Conservation (phyloP, 345 rosid species). For the Theobroma cacao region DNA sequence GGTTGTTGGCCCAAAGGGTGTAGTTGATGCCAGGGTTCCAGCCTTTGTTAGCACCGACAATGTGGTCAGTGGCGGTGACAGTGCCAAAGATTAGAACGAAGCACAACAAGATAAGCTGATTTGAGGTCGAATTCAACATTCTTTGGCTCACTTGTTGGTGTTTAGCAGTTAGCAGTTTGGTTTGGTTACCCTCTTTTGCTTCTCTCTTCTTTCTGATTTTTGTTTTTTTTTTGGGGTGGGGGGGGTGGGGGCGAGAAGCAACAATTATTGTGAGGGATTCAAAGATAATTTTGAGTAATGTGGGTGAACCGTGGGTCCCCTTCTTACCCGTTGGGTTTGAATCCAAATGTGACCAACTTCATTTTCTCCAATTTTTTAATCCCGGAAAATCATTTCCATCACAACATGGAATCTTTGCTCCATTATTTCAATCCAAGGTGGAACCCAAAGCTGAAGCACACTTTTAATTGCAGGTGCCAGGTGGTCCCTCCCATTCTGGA, state of each 20-base stretch:
- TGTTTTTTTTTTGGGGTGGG: neutral
- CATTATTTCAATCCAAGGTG: no score
- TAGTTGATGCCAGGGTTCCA: slow-evolving; percentile 79
- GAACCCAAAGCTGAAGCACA: no score
- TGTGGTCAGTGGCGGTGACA: slow-evolving; percentile 65
- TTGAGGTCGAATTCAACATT: slow-evolving; percentile 7
- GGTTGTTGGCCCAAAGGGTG: slow-evolving; percentile 72
- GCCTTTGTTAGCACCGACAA: slow-evolving; percentile 75
- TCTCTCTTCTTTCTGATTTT: no score
- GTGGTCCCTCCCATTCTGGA: no score
- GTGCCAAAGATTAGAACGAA: slow-evolving; percentile 27
- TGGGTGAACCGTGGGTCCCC: neutral
- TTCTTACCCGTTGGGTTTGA: neutral
- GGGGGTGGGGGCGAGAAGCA: neutral
- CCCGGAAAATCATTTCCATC: no score
- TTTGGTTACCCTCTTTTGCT: neutral
- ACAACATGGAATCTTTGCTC: no score
- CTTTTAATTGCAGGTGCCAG: no score
- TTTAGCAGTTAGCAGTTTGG: neutral
- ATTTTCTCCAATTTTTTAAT: neutral
- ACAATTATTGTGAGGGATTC: neutral
- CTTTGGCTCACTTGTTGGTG: neutral
- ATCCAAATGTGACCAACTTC: neutral
- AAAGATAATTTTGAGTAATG: neutral
- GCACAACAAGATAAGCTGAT: slow-evolving; percentile 15